These are phyloP conservation scores for Penstemon barbatus DNA, from an alignment of 257 asterid genomes.

Conservation along the genomic window DNA sequence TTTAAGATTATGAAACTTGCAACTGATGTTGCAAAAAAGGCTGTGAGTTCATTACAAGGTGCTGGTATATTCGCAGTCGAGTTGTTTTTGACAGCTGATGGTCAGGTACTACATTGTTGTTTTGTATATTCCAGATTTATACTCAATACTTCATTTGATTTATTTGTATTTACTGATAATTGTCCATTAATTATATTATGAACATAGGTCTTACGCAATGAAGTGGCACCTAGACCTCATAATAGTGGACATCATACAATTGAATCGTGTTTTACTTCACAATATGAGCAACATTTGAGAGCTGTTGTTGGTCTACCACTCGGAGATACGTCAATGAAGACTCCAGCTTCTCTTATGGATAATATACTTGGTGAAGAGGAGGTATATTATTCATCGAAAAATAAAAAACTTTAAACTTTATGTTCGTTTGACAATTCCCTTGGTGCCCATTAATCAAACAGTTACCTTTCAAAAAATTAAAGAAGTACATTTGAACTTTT, in stretches of 20 bases:
- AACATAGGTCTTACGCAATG: conserved; percentile 59
- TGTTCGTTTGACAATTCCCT: no score
- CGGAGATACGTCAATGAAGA: conserved; percentile 89
- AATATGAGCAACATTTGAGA: conserved; percentile 89
- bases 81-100: conserved; percentile 85
- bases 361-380: conserved; percentile 93
- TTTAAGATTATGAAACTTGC: conserved; percentile 79
- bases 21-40: conserved; percentile 73
- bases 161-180: no score
- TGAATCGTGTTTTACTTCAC: conserved; percentile 89
- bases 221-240: conserved; percentile 99
- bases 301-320: conserved; percentile 96
- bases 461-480: no score
- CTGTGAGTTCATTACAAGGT: conserved; percentile 92
- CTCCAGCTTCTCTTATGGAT: conserved; percentile 86
- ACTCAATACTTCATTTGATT: no score
- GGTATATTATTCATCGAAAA: conserved; percentile 36
- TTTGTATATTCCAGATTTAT: no score
- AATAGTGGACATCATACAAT: conserved; percentile 97
- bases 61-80: conserved; percentile 96
- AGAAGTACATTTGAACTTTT: no score
- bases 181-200: no score
- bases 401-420: no score
- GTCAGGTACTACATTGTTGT: conserved; percentile 38
- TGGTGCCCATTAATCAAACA: no score